Base-by-base conservation (phyloP, 345 rosid species). In the Hibiscus syriacus region DNA sequence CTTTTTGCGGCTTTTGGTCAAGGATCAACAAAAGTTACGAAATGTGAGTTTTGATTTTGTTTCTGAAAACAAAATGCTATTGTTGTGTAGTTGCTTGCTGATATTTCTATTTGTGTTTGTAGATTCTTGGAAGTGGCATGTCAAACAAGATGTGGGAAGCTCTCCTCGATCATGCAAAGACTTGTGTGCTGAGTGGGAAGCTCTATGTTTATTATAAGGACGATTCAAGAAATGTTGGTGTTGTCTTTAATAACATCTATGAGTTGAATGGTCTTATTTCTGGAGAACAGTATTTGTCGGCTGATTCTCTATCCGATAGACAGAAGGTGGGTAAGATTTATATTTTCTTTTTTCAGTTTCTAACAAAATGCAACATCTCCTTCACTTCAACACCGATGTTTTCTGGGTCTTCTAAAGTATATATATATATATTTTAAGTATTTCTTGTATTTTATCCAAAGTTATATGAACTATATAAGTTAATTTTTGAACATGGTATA, bases 61-160 rank as follows among this genome's bases (percentile, higher is more conserved):
- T 61, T 75, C 53, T 62, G 50, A 54, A 77, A 60, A 58, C 70
- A 64, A 57, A 32, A 52, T 27, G 39, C 58, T 52, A 3, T 3
- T 66, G 56, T 46, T 25, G 19, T 63, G 54, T 50, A 58, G 49
- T 67, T 63, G 23, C 53, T 62, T 70, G 56, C 75, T 85, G 63
- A 80, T 68, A 25, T 72, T 29, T 55, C 34, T 55, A 3, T 59
- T 8, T 32, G 32, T 69, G 67, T 56, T 62, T 78, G 66, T 77
- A 94, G 99, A 86, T 85, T 84, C 96, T 94, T 60, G 99, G 99
- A 64, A 86, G 93, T 49, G 99, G 99, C 11, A 94, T 94, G 99
- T 91, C 99, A 69, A 94, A 91, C 82, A 91, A 85, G 84, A 94
- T 94, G 99, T 94, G 99, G 99, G 99, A 94, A 0, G 96, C 98